These are phyloP conservation scores for Exidia glandulosa DNA, from an alignment of 768 basidiomycete species.

Conservation along the genomic window DNA sequence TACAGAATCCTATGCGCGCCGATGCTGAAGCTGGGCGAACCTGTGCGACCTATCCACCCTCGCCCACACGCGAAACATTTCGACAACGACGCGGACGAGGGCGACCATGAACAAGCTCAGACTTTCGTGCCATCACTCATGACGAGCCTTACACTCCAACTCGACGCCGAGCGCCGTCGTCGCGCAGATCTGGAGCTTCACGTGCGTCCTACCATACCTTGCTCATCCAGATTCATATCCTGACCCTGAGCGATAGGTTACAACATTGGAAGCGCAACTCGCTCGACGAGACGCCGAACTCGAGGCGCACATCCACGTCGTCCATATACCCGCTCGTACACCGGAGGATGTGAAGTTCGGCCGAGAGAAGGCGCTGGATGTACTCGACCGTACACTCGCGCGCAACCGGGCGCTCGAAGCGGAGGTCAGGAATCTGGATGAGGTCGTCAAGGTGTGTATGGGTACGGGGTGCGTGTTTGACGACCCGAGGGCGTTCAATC, in stretches of 20 bases:
- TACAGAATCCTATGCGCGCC: not conserved
- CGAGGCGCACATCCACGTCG: slow-evolving; percentile 23
- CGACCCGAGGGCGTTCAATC: too few relatives aligned
- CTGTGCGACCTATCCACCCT: not conserved
- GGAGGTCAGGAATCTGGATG: slow-evolving; percentile 24
- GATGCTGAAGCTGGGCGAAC: not conserved
- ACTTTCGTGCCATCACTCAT: not conserved
- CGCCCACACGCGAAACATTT: not conserved
- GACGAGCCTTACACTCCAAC: not conserved
- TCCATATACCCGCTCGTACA: not conserved
- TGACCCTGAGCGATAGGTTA: slow-evolving; percentile 30
- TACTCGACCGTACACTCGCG: slow-evolving; percentile 26
- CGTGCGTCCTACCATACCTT: slow-evolving; percentile 24
- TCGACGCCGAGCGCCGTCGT: not conserved
- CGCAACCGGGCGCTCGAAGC: slow-evolving; percentile 34
- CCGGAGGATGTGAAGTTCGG: not conserved
- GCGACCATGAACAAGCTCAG: too few relatives aligned
- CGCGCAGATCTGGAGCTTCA: not conserved
- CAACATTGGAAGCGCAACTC: slow-evolving; percentile 39
- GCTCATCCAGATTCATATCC: slow-evolving; percentile 31
- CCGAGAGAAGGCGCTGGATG: slow-evolving; percentile 28
- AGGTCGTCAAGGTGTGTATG: not conserved
- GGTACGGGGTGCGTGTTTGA: not conserved
- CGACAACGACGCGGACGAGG: not conserved
- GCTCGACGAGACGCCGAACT: slow-evolving; percentile 49